These are phyloP conservation scores for Ceratocystis alfenasii DNA, from an alignment of 2,329 filamentous ascomycete genomes.

Conservation along the genomic window DNA sequence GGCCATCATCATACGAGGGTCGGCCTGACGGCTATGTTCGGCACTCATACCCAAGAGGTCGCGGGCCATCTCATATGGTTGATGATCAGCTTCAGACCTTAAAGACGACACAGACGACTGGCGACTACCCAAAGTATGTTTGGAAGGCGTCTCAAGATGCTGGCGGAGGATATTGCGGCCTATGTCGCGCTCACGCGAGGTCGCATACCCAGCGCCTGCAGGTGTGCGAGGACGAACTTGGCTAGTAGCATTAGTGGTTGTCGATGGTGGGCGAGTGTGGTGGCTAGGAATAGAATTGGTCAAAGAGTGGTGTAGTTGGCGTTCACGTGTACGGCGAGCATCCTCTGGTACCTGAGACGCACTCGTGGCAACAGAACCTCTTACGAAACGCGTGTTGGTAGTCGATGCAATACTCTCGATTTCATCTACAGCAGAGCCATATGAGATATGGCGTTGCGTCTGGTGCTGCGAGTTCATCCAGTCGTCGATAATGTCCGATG, in stretches of 20 bases:
- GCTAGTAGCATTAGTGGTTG: slow-evolving; percentile 31
- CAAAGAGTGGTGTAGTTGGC: neutral
- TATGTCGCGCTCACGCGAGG: slow-evolving; percentile 26
- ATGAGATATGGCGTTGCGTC: slow-evolving; percentile 24
- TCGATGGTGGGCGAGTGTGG: slow-evolving; percentile 49
- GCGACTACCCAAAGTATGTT: slow-evolving; percentile 35
- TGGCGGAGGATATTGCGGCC: slow-evolving; percentile 5
- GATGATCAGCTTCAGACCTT: slow-evolving; percentile 83
- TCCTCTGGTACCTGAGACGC: slow-evolving; percentile 11
- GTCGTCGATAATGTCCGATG: slow-evolving; percentile 68
- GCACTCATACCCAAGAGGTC: slow-evolving; percentile 45
- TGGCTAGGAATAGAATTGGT: slow-evolving; percentile 38
- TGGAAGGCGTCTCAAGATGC: slow-evolving; percentile 19
- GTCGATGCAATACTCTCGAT: slow-evolving; percentile 54
- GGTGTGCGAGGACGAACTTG: slow-evolving; percentile 50
- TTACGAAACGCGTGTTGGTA: slow-evolving; percentile 11
- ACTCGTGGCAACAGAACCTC: slow-evolving; percentile 33
- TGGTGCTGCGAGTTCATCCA: slow-evolving; percentile 48
- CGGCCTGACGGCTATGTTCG: slow-evolving; percentile 43
- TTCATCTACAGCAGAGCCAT: slow-evolving; percentile 30
- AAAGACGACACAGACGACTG: slow-evolving; percentile 91
- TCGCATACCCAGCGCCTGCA: slow-evolving; percentile 38
- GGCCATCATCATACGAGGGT: slow-evolving; percentile 96
- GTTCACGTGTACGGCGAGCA: slow-evolving; percentile 15
- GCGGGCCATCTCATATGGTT: slow-evolving; percentile 66